Evolutionary conservation across 257 asterid genomes (phyloP).

Genomic region (Anisodus tanguticus): DNA sequence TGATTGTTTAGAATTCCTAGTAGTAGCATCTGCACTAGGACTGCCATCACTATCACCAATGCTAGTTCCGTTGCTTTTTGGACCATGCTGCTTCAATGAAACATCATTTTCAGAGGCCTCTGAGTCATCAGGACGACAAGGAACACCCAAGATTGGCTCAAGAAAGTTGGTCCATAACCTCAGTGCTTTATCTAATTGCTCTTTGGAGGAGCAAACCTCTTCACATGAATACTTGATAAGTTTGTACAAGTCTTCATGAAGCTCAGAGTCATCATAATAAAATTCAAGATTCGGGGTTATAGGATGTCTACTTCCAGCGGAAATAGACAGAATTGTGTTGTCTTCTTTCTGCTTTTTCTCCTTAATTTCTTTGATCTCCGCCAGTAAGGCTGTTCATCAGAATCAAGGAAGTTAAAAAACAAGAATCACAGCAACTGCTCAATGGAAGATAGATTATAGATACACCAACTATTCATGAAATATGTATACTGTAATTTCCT

Average conservation of each 20-base stretch:
- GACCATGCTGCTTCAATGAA: conserved; percentile 45
- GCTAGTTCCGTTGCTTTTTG: conserved; percentile 45
- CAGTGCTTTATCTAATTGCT: conserved; percentile 77
- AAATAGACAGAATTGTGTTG: conserved; percentile 65
- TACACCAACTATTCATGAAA: not conserved
- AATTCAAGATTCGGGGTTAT: conserved; percentile 74
- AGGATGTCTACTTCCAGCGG: conserved; percentile 84
- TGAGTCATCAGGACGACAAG: conserved; percentile 53
- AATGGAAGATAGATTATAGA: not conserved
- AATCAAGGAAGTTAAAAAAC: conserved; percentile 34
- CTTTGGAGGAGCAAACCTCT: conserved; percentile 93
- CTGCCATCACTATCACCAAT: conserved; percentile 67
- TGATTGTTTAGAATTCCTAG: conserved; percentile 53
- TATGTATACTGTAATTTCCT: not conserved
- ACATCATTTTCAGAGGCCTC: conserved; percentile 59
- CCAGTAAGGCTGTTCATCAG: conserved; percentile 66
- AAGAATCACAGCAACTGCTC: conserved; percentile 27
- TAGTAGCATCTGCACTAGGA: conserved; percentile 52
- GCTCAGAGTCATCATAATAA: conserved; percentile 71
- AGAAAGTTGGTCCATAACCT: conserved; percentile 85
- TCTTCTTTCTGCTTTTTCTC: conserved; percentile 85
- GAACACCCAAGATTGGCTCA: conserved; percentile 83
- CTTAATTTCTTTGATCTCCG: conserved; percentile 89
- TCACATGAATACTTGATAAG: conserved; percentile 87
- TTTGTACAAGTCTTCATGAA: conserved; percentile 84